phyloP scores from a whole-genome alignment of 495 filamentous ascomycete species.

The Penicillium dipodomyicola region DNA sequence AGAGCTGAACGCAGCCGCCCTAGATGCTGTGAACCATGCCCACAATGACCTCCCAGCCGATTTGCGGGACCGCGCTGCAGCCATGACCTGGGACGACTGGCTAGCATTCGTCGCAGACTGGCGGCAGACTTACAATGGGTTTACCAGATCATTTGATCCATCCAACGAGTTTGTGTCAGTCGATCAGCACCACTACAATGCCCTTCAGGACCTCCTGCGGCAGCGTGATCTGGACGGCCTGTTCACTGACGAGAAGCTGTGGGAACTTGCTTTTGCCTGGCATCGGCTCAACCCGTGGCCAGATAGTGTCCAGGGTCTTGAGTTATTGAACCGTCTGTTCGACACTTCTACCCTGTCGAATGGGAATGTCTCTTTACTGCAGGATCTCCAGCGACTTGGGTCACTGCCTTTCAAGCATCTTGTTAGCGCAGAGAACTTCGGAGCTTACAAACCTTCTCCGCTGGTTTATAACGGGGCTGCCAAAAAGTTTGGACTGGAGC shows the following conservation, averaged over 20 bases:
- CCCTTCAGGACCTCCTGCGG: slow-evolving; percentile 55
- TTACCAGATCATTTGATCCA: slow-evolving; percentile 52
- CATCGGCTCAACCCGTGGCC: slow-evolving; percentile 69
- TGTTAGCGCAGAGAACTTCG: slow-evolving; percentile 65
- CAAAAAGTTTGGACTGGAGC: slow-evolving; percentile 52
- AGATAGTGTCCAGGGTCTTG: slow-evolving; percentile 58
- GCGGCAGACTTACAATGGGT: slow-evolving; percentile 60
- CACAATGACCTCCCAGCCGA: slow-evolving; percentile 42
- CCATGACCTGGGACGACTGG: slow-evolving; percentile 59
- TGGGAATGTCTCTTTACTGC: slow-evolving; percentile 63
- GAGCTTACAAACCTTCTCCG: slow-evolving; percentile 74
- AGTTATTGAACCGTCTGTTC: slow-evolving; percentile 52
- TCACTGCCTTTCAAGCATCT: slow-evolving; percentile 60
- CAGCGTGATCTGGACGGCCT: slow-evolving; percentile 54
- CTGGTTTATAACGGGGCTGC: slow-evolving; percentile 67
- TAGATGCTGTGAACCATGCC: slow-evolving; percentile 43
- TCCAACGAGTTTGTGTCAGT: slow-evolving; percentile 52
- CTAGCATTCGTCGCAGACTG: slow-evolving; percentile 62
- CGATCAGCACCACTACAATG: slow-evolving; percentile 67
- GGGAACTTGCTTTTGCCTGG: slow-evolving; percentile 61
- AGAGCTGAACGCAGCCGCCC: slow-evolving; percentile 42
- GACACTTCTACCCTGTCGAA: slow-evolving; percentile 69
- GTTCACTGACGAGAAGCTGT: slow-evolving; percentile 57
- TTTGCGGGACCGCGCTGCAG: slow-evolving; percentile 46
- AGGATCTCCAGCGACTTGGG: slow-evolving; percentile 58